Percentiles rank a stretch among this genome's conserved stretches.
These are phyloP conservation scores for Rhodotorula paludigena DNA, from an alignment of 768 basidiomycete species.

Conservation along the genomic window DNA sequence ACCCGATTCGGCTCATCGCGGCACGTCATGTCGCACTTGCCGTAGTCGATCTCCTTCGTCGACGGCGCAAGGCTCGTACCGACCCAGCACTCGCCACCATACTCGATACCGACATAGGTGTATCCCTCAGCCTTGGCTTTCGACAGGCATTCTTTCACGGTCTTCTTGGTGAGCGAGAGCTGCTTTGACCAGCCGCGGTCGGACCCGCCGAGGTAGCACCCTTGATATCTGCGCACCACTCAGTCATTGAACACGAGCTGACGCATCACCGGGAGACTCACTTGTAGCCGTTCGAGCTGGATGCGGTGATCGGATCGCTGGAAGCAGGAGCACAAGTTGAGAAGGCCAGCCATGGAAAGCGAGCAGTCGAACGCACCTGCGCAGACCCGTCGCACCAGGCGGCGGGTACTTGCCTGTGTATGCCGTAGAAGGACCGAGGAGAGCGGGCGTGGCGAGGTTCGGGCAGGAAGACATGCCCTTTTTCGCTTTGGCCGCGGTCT, in stretches of 20 bases:
- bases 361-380: background rate
- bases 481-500: background rate
- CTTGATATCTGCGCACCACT: slow-evolving; percentile 6
- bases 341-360: background rate
- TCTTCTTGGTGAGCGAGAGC: background rate
- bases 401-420: slow-evolving; percentile 9
- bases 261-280: too few species aligned
- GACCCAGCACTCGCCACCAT: background rate
- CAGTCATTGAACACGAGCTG: too few species aligned
- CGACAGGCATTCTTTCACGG: slow-evolving; percentile 9
- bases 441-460: background rate
- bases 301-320: slow-evolving; percentile 7
- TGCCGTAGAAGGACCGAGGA: background rate
- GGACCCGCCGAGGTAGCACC: slow-evolving; percentile 4
- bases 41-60: slow-evolving; percentile 9
- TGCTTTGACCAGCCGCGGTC: background rate
- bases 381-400: slow-evolving; percentile 3
- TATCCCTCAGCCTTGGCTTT: background rate
- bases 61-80: background rate
- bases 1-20: background rate
- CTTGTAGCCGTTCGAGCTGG: slow-evolving; percentile 3
- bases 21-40: slow-evolving; percentile 14
- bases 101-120: slow-evolving; percentile 10
- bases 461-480: background rate
- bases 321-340: background rate